phyloP scores from a whole-genome alignment of 441 rosid genomes.

The Euphorbia schlechtendalii region DNA sequence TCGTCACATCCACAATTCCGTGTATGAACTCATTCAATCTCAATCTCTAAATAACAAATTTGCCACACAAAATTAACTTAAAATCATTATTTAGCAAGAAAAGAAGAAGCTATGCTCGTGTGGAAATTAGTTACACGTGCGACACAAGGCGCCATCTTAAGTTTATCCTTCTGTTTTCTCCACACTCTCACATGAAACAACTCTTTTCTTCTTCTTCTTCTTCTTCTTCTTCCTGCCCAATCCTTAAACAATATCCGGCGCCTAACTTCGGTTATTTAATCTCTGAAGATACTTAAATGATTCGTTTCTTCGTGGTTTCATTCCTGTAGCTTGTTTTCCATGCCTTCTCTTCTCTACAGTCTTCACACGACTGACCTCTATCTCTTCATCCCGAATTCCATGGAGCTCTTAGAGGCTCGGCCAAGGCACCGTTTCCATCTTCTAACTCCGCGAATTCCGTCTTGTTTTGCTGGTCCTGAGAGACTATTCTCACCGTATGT shows the following conservation, averaged over 20 bases:
- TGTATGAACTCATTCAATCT: too few species aligned
- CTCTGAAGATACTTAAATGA: slow-evolving; percentile 18
- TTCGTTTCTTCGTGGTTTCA: slow-evolving; percentile 12
- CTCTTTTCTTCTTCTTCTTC: not conserved
- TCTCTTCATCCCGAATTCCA: slow-evolving; percentile 15
- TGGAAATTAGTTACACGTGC: not conserved
- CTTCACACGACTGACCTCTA: slow-evolving; percentile 28
- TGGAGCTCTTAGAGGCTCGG: slow-evolving; percentile 45
- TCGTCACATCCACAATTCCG: too few species aligned
- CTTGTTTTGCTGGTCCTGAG: slow-evolving; percentile 29
- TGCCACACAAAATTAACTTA: too few species aligned
- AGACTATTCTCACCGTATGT: slow-evolving; percentile 46
- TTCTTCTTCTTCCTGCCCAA: not conserved
- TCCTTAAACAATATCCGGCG: not conserved
- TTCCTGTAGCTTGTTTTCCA: slow-evolving; percentile 11
- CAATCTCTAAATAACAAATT: too few species aligned
- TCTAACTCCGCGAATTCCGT: slow-evolving; percentile 32
- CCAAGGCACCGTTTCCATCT: slow-evolving; percentile 23
- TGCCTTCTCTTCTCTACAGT: slow-evolving; percentile 21
- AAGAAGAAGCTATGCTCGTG: not conserved
- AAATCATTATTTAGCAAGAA: too few species aligned
- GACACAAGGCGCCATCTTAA: slow-evolving; percentile 15
- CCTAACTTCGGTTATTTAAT: too few species aligned
- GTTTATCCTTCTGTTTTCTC: not conserved
- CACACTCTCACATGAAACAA: not conserved